These are phyloP conservation scores for Aureobasidium uvarum DNA, from an alignment of 2,329 filamentous ascomycete genomes.

Conservation along the genomic window DNA sequence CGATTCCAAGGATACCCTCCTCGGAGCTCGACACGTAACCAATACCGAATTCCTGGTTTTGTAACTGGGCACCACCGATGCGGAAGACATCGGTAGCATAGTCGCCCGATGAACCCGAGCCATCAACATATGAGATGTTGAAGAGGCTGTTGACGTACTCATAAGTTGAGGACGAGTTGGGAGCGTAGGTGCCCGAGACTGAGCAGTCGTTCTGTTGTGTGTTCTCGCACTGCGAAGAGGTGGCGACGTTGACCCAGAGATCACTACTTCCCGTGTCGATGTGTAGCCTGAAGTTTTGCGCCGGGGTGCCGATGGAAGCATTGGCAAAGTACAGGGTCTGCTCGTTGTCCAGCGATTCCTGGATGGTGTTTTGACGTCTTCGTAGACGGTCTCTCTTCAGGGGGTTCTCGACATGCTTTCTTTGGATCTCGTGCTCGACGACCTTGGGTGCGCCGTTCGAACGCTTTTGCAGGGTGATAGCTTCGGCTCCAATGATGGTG, in stretches of 20 bases:
- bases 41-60: constrained; percentile 67
- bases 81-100: constrained; percentile 73
- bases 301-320: constrained; percentile 57
- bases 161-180: constrained; percentile 74
- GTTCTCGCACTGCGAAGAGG: constrained; percentile 59
- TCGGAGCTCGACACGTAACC: constrained; percentile 61
- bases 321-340: constrained; percentile 61
- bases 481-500: constrained; percentile 32
- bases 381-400: constrained; percentile 49
- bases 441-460: constrained; percentile 43
- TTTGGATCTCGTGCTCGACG: constrained; percentile 52
- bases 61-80: constrained; percentile 56
- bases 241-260: constrained; percentile 64
- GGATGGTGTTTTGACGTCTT: constrained; percentile 47
- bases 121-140: constrained; percentile 86
- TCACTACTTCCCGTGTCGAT: constrained; percentile 64
- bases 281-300: constrained; percentile 55
- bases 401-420: constrained; percentile 48
- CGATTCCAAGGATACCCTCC: constrained; percentile 80
- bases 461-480: constrained; percentile 36
- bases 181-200: constrained; percentile 63
- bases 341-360: constrained; percentile 55
- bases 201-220: constrained; percentile 52
- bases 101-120: constrained; percentile 71
- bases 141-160: constrained; percentile 70